A percentile compares a stretch with the other conserved stretches of the same genome.
Evolutionary conservation across 2,329 filamentous ascomycete species (phyloP).

Genomic region (Colletotrichum agaves): DNA sequence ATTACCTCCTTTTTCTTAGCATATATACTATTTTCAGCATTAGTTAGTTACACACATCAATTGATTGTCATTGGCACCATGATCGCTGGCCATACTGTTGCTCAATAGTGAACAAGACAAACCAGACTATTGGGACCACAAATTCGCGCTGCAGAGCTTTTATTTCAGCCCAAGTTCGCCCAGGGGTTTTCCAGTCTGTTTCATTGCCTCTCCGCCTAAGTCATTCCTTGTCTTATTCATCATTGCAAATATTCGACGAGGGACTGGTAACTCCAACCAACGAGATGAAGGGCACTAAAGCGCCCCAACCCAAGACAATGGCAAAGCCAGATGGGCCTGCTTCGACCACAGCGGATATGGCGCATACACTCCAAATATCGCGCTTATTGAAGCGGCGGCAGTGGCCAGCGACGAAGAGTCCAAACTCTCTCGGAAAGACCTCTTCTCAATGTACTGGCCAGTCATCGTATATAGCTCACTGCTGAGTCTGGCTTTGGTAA

Average conservation of each 20-base stretch:
- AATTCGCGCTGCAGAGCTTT: background rate
- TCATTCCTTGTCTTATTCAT: background rate
- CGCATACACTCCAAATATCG: slow-evolving; percentile 41
- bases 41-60: too few species aligned
- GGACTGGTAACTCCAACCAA: background rate
- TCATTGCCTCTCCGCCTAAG: background rate
- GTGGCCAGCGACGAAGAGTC: slow-evolving; percentile 44
- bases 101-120: background rate
- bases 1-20: too few species aligned
- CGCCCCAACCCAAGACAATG: background rate
- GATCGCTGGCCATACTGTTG: too few species aligned
- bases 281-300: slow-evolving; percentile 9
- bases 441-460: slow-evolving; percentile 45
- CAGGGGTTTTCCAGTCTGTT: background rate
- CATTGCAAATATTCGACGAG: background rate
- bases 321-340: slow-evolving; percentile 21
- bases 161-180: background rate
- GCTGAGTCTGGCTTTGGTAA: slow-evolving; percentile 46
- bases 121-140: slow-evolving; percentile 13
- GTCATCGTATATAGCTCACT: slow-evolving; percentile 44
- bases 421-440: slow-evolving; percentile 45
- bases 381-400: slow-evolving; percentile 49
- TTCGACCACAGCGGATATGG: slow-evolving; percentile 42
- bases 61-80: too few species aligned
- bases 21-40: too few species aligned